Evolutionary conservation across 2,329 filamentous ascomycete species (phyloP).

Genomic region (Phialocephala subalpina): DNA sequence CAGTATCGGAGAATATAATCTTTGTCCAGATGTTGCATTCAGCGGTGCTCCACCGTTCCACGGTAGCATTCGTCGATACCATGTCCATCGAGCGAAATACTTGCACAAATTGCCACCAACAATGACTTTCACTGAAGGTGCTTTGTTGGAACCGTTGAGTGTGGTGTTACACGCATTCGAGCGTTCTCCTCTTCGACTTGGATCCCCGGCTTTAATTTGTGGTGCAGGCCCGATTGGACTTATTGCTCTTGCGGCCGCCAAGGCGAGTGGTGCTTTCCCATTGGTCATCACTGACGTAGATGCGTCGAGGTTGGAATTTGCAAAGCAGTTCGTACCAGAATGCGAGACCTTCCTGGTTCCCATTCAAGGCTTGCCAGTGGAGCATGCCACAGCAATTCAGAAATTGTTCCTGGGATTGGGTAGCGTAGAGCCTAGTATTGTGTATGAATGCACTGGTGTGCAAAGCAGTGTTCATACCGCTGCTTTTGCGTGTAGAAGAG

Average conservation of each 20-base stretch:
- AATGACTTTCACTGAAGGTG: constrained; percentile 64
- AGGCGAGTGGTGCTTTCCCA: constrained; percentile 69
- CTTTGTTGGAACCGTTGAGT: constrained; percentile 69
- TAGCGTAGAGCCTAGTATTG: constrained; percentile 63
- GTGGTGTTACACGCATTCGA: constrained; percentile 69
- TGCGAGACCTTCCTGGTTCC: constrained; percentile 63
- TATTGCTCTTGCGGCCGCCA: constrained; percentile 62
- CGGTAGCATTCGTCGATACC: constrained; percentile 68
- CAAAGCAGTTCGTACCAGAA: constrained; percentile 62
- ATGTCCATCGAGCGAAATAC: constrained; percentile 67
- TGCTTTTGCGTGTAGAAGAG: constrained; percentile 62
- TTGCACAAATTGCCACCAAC: constrained; percentile 62
- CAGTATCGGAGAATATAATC: constrained; percentile 66
- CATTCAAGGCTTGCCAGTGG: constrained; percentile 51
- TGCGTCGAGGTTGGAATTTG: constrained; percentile 61
- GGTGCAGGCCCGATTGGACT: constrained; percentile 72
- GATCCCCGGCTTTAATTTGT: constrained; percentile 63
- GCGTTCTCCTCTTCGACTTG: constrained; percentile 59
- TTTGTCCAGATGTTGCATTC: constrained; percentile 69
- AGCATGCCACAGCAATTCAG: constrained; percentile 58
- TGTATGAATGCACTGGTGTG: constrained; percentile 72
- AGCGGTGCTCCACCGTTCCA: constrained; percentile 67
- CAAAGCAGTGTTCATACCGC: constrained; percentile 69
- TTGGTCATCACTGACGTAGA: constrained; percentile 71
- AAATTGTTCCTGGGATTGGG: constrained; percentile 47